Conservation (phyloP, 257 asterid genomes). For the Nicotiana tabacum region DNA sequence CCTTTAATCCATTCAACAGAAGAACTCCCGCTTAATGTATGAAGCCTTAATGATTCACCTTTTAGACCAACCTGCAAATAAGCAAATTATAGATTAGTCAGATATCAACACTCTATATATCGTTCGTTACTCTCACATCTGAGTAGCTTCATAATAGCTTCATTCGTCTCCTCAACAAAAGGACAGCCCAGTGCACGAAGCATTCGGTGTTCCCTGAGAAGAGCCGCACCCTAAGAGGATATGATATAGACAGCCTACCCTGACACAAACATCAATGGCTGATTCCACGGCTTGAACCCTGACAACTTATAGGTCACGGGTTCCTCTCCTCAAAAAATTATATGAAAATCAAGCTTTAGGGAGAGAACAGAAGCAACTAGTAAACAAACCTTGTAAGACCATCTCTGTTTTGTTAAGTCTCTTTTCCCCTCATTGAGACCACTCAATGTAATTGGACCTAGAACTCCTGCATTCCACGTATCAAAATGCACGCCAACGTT, state of each 20-base stretch:
- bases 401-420: constrained; percentile 74
- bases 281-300: too few relatives aligned
- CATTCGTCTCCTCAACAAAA: too few relatives aligned
- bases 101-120: neutral
- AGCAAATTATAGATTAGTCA: neutral
- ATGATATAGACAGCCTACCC: too few relatives aligned
- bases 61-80: constrained; percentile 63
- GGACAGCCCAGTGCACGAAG: too few relatives aligned
- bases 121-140: neutral
- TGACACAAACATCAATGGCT: too few relatives aligned
- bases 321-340: neutral
- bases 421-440: constrained; percentile 75
- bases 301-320: too few relatives aligned
- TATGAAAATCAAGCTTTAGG: neutral
- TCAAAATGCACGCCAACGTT: constrained; percentile 78
- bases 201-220: too few relatives aligned
- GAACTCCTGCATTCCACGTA: constrained; percentile 76
- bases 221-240: too few relatives aligned
- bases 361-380: neutral
- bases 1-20: constrained; percentile 70
- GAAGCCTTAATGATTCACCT: constrained; percentile 63
- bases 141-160: neutral
- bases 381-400: constrained; percentile 71
- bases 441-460: constrained; percentile 72
- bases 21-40: constrained; percentile 57